A percentile compares a stretch with the other conserved stretches of the same genome.
Evolutionary conservation across 2,329 filamentous ascomycete genomes (phyloP).

Genomic region (Domatiomyces catenatus): DNA sequence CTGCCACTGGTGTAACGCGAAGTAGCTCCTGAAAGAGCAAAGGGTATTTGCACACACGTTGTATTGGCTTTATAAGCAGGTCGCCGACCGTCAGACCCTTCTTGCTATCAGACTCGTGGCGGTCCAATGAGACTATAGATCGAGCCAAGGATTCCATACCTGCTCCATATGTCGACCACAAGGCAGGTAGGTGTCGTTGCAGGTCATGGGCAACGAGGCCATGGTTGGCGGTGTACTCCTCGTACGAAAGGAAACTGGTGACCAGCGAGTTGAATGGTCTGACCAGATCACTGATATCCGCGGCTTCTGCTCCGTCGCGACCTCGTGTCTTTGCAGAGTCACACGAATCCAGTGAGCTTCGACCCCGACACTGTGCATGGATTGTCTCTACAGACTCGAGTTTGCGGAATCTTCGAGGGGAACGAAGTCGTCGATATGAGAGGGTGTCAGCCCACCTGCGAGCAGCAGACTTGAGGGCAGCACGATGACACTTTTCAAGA

Average conservation of each 20-base stretch:
- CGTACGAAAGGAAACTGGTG: conserved; percentile 68
- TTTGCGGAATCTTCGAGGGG: conserved; percentile 8
- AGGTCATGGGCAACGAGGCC: conserved; percentile 71
- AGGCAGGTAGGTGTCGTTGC: conserved; percentile 49
- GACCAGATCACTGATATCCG: conserved; percentile 39
- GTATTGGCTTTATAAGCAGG: conserved; percentile 88
- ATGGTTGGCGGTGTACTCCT: conserved; percentile 83
- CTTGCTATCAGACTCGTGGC: conserved; percentile 44
- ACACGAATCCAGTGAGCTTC: conserved; percentile 13
- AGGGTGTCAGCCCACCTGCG: conserved; percentile 16
- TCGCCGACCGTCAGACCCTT: conserved; percentile 74
- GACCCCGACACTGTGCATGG: conserved; percentile 3
- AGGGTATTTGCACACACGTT: conserved; percentile 81
- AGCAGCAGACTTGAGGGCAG: conserved; percentile 10
- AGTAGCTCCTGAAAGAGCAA: conserved; percentile 72
- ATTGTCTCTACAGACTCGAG: conserved; percentile 29
- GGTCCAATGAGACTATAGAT: conserved; percentile 55
- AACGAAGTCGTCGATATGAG: conserved; percentile 11
- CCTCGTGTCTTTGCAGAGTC: conserved; percentile 3
- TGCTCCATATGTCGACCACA: conserved; percentile 67
- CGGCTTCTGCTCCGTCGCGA: conserved; percentile 30
- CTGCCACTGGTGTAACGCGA: conserved; percentile 65
- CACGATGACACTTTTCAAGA: conserved; percentile 55
- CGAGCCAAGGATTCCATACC: conserved; percentile 73
- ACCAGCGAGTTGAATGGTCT: conserved; percentile 49